Base-by-base conservation (phyloP, 257 asterid genomes). In the Nicotiana sylvestris region DNA sequence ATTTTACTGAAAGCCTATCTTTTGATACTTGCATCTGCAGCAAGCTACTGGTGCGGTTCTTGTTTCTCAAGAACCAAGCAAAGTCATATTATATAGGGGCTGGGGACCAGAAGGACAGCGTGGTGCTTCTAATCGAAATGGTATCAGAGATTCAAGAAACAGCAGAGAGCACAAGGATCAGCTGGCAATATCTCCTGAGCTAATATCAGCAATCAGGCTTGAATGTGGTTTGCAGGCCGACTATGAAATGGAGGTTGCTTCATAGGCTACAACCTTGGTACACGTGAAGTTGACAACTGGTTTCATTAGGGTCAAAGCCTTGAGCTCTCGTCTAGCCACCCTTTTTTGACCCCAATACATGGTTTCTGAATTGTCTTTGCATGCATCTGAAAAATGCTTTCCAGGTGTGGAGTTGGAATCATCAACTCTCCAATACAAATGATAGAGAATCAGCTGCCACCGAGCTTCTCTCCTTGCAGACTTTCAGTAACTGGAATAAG, bases 41-140 rank as follows among this genome's bases (percentile, higher is more conserved):
- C 94, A 91, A 92, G 95, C 96, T 15, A 96, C 98, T 1, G 97
- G 98, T 69, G 93, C 94, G 2, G 83, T 91, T 81, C 92, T 96
- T 57, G 99, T 96, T 76, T 96, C 98, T 65, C 98, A 92, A 82
- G 99, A 96, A 88, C 97, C 99, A 32, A 94, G 93, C 90, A 94
- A 96, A 87, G 93, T 96, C 84, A 96, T 96, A 82, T 95, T 96
- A 80, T 96, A 92, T 85, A 89, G 98, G 85, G 98, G 97, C n/a
- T 93, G 96, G 95, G 97, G 90, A 53, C 86, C 92, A 69, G 94
- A 82, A 67, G 74, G 85, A 69, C 87, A 88, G 66, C 68, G 84
- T 12, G 82, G 55, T 86, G 76, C 51, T 68, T 76, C 86, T 33
- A 81, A 78, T 78, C 82, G 76, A 72, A 84, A 72, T 55, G 39